Percentiles rank a stretch among this genome's conserved stretches.
phyloP scores from a whole-genome alignment of 176 grass and related monocot genomes.

The Cenchrus purpureus region DNA sequence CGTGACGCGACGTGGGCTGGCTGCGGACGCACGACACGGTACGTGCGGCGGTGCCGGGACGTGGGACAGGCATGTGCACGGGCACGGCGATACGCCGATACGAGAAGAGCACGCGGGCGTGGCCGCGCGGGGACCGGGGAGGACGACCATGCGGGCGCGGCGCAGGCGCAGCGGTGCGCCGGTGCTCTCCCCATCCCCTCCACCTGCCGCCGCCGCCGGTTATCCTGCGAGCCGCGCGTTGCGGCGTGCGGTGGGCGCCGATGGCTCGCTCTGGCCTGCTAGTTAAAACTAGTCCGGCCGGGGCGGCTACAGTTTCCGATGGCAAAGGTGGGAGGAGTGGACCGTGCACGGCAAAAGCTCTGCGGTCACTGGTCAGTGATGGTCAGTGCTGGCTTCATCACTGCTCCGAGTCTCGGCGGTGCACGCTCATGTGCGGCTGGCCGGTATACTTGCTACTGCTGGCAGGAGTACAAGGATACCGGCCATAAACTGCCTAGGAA shows the following conservation, averaged over 20 bases:
- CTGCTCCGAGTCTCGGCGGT: neutral
- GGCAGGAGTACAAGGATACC: neutral
- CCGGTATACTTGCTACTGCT: neutral
- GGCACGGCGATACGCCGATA: neutral
- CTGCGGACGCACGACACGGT: neutral
- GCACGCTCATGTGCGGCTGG: neutral
- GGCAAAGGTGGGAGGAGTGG: neutral
- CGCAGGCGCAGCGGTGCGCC: too few species aligned
- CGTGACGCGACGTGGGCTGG: conserved; percentile 17
- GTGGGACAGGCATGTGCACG: neutral
- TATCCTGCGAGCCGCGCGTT: neutral
- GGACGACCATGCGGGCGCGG: neutral
- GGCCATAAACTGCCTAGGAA: too few species aligned
- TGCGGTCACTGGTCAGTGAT: neutral
- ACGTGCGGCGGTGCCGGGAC: neutral
- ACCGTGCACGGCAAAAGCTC: neutral
- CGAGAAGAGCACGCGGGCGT: neutral
- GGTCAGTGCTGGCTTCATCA: neutral
- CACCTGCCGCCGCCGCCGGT: neutral
- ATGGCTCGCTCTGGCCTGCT: neutral
- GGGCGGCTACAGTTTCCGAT: conserved; percentile 13
- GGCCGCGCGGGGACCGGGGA: neutral
- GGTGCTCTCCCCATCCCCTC: conserved; percentile 4
- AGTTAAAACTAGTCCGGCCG: neutral
- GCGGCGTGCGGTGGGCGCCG: neutral